Conservation (phyloP, 2,329 filamentous ascomycete species). For the Thielaviopsis ethacetica region DNA sequence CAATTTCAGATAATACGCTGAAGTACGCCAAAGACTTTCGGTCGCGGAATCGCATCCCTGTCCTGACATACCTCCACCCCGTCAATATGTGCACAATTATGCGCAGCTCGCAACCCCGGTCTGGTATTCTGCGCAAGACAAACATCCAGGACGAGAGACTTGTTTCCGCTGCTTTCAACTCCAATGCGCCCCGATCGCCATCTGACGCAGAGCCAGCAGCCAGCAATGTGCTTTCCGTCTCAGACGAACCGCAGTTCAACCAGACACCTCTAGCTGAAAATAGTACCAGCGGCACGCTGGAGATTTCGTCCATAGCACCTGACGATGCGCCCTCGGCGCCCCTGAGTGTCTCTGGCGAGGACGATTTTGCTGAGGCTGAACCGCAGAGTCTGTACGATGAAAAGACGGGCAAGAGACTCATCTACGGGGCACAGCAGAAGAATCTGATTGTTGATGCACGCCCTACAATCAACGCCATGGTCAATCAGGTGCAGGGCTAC, state of each 20-base stretch:
- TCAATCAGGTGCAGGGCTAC: constrained; percentile 83
- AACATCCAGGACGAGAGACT: constrained; percentile 94
- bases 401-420: constrained; percentile 42
- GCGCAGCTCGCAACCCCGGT: constrained; percentile 78
- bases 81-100: constrained; percentile 96
- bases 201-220: not conserved
- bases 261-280: not conserved
- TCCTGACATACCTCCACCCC: constrained; percentile 84
- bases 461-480: constrained; percentile 83
- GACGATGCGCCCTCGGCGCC: constrained; percentile 19
- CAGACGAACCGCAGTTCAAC: not conserved
- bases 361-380: constrained; percentile 14
- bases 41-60: constrained; percentile 75
- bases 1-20: constrained; percentile 90
- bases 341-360: not conserved
- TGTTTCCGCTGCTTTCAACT: constrained; percentile 80
- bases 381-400: constrained; percentile 32
- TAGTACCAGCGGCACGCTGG: not conserved
- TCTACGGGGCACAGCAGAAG: constrained; percentile 84
- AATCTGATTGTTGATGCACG: constrained; percentile 94
- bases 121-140: constrained; percentile 71
- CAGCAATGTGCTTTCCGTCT: not conserved
- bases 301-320: not conserved
- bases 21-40: constrained; percentile 86
- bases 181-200: constrained; percentile 26